Evolutionary conservation across 345 rosid genomes (phyloP).

Genomic region (Salix viminalis): DNA sequence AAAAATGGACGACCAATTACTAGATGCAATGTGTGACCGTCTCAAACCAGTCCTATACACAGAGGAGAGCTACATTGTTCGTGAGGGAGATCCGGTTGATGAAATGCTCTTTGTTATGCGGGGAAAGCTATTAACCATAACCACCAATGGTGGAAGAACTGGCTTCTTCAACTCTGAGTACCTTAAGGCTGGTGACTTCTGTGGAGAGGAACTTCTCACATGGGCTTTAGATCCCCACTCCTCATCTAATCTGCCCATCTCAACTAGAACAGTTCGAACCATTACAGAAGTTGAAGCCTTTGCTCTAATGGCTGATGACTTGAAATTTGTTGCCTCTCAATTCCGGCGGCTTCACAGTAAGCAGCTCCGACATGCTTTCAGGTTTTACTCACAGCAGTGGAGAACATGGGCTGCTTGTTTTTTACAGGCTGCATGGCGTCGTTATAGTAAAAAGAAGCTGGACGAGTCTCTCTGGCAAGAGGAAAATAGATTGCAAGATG

Average conservation of each 20-base stretch:
- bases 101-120: conserved; percentile 95
- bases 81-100: conserved; percentile 87
- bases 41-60: conserved; percentile 80
- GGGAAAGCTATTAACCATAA: conserved; percentile 66
- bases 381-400: conserved; percentile 88
- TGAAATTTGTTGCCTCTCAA: conserved; percentile 79
- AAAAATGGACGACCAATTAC: conserved; percentile 74
- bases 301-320: conserved; percentile 73
- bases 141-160: conserved; percentile 79
- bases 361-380: conserved; percentile 77
- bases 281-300: conserved; percentile 85
- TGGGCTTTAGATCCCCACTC: conserved; percentile 93
- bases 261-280: conserved; percentile 76
- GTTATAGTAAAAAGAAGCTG: conserved; percentile 59
- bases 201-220: conserved; percentile 88
- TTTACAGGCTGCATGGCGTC: conserved; percentile 89
- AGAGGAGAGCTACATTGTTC: conserved; percentile 74
- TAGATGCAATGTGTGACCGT: conserved; percentile 85
- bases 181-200: conserved; percentile 80
- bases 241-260: conserved; percentile 73
- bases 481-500: conserved; percentile 72
- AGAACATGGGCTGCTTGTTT: conserved; percentile 92
- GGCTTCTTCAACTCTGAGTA: conserved; percentile 72
- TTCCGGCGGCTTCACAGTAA: conserved; percentile 84
- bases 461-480: conserved; percentile 64